phyloP scores from a whole-genome alignment of 192 early-diverging fungal genomes.

The Coemansia sp. region DNA sequence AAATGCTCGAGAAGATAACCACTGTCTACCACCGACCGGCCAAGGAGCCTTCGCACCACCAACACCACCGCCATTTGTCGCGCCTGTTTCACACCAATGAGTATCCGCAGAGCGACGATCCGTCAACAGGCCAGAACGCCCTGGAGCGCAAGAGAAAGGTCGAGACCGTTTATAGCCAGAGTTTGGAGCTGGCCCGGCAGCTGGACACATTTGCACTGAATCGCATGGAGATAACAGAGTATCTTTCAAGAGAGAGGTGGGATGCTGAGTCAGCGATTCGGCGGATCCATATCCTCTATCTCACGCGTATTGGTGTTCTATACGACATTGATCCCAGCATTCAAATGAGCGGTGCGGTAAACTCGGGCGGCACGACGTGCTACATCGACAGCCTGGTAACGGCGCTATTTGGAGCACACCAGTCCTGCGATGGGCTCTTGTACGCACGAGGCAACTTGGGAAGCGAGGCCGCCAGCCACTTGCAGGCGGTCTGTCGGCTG shows the following conservation, averaged over 20 bases:
- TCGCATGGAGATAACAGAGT: slow-evolving; percentile 14
- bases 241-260: slow-evolving; percentile 18
- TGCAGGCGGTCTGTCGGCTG: slow-evolving; percentile 56
- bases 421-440: slow-evolving; percentile 61
- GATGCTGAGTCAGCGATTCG: slow-evolving; percentile 21
- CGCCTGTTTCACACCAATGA: slow-evolving; percentile 6
- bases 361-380: slow-evolving; percentile 62
- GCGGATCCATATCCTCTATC: slow-evolving; percentile 20
- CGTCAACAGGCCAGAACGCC: slow-evolving; percentile 12
- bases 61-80: not conserved
- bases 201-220: slow-evolving; percentile 18
- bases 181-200: slow-evolving; percentile 16
- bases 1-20: slow-evolving; percentile 10
- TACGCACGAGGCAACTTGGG: slow-evolving; percentile 51
- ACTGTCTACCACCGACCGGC: not conserved
- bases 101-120: slow-evolving; percentile 39
- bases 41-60: not conserved
- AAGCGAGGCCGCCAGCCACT: slow-evolving; percentile 36
- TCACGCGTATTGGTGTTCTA: slow-evolving; percentile 32
- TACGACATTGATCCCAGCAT: slow-evolving; percentile 13
- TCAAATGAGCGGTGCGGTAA: slow-evolving; percentile 55
- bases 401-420: slow-evolving; percentile 64
- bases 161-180: slow-evolving; percentile 13
- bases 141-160: slow-evolving; percentile 15
- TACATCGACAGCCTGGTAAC: slow-evolving; percentile 67